Evolutionary conservation across 2,329 filamentous ascomycete species (phyloP), one percentile per base, ranked within the genome.

Genomic region (Diplodia seriata): DNA sequence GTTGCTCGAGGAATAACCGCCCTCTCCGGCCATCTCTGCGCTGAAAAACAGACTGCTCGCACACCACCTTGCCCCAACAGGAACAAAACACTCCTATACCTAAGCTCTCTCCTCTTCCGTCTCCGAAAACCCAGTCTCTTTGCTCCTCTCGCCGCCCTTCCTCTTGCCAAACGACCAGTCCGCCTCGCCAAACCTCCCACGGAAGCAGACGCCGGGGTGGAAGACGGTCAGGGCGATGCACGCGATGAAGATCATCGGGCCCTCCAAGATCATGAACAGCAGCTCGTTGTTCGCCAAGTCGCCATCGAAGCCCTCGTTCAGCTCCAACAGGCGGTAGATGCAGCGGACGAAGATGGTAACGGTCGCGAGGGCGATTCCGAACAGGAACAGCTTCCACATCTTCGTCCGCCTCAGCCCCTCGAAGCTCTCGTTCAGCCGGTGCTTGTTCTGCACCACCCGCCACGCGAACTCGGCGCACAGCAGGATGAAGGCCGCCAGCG

Each of bases 191-290:
- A 54, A 66, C 23, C 54, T n/a, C 23, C 64, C 64, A 7, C 54
- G 23, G 43, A 66, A 66, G 64, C 64, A 49, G 50, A 66, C 29
- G n/a, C 53, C 64, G 0, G 85, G 85, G 71, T 86, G 84, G 59
- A 84, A 79, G 0, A 78, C 70, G 1, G 83, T 86, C 68, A 86
- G 73, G 0, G 73, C 75, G 4, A 81, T 67, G n/a, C 79, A 77
- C 2, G 84, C 80, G 14, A 85, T 73, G 3, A 77, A 76, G 62
- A 87, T 83, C 83, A 86, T 86, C 4, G 81, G 80, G n/a, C 85
- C 84, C 70, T 86, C 85, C 3, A 86, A 74, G 6, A 81, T 74
- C 72, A 86, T 82, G 72, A 86, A 85, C 20, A 80, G 77, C 2
- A 74, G 68, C 73, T 86, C 79, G 49, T 85, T 74, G 71, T 83